Percentiles rank a stretch among this genome's conserved stretches.
Conservation (phyloP, 306 rosid genomes). For the Acmispon strigosus region DNA sequence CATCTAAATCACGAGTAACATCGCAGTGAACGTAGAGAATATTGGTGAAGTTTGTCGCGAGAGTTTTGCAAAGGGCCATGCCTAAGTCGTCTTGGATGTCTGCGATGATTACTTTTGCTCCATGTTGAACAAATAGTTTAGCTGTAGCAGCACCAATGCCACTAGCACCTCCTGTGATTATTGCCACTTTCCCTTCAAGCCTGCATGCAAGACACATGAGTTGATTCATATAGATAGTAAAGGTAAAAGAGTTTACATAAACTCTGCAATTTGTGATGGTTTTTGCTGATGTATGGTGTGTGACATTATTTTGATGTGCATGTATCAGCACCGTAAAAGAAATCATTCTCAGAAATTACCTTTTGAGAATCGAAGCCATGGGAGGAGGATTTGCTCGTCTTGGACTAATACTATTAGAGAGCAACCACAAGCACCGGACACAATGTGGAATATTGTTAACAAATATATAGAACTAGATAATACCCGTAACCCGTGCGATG, state of each 20-base stretch:
- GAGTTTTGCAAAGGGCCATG: conserved; percentile 30
- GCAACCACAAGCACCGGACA: no score
- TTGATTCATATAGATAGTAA: no score
- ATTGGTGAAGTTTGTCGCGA: neutral
- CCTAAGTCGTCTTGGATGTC: conserved; percentile 67
- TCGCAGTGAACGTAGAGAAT: conserved; percentile 44
- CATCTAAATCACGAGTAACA: conserved; percentile 43
- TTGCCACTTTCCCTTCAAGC: conserved; percentile 58
- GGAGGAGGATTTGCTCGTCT: conserved; percentile 7
- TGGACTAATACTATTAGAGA: no score
- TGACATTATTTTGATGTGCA: no score
- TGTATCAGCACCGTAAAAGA: no score
- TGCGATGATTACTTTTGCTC: conserved; percentile 55
- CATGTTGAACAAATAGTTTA: conserved; percentile 39
- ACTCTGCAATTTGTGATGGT: no score
- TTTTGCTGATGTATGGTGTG: no score
- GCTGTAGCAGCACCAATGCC: conserved; percentile 64
- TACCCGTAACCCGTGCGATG: no score
- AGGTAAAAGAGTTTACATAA: no score
- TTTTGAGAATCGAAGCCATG: conserved; percentile 15
- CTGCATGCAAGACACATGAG: conserved; percentile 11
- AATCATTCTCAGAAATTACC: no score
- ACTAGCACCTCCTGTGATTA: conserved; percentile 70
- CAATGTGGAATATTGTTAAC: no score
- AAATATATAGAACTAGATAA: no score